phyloP scores from a whole-genome alignment of 2,329 filamentous ascomycete species.

The Eutypella sp. region DNA sequence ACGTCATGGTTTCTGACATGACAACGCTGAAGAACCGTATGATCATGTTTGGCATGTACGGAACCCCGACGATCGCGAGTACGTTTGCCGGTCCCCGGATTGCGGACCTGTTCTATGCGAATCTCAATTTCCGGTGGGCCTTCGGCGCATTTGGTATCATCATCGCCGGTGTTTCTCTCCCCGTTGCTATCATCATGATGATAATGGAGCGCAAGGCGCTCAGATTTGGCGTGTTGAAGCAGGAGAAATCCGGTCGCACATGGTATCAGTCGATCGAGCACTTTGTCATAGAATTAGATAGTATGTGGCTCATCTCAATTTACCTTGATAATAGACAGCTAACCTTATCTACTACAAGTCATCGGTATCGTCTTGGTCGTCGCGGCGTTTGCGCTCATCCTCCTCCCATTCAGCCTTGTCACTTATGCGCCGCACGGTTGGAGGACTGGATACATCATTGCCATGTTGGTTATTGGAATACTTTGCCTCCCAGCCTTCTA shows the following conservation, averaged over 20 bases:
- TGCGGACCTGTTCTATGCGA: slow-evolving; percentile 32
- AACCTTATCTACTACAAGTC: no score
- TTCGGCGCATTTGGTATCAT: slow-evolving; percentile 63
- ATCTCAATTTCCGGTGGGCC: slow-evolving; percentile 39
- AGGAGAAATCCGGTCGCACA: slow-evolving; percentile 32
- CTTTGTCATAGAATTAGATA: slow-evolving; percentile 57
- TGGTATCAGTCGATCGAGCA: slow-evolving; percentile 41
- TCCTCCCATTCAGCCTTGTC: slow-evolving; percentile 44
- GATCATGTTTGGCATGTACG: slow-evolving; percentile 37
- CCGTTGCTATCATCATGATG: slow-evolving; percentile 30
- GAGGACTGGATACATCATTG: slow-evolving; percentile 39
- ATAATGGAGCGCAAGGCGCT: slow-evolving; percentile 43
- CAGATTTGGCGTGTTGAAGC: slow-evolving; percentile 38
- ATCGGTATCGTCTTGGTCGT: slow-evolving; percentile 50
- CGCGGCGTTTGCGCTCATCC: slow-evolving; percentile 44
- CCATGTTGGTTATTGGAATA: slow-evolving; percentile 44
- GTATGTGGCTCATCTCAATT: slow-evolving; percentile 16
- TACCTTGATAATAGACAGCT: neutral
- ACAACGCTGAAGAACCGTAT: slow-evolving; percentile 38
- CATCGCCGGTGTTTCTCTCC: slow-evolving; percentile 42
- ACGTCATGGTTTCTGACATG: slow-evolving; percentile 39
- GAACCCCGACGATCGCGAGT: slow-evolving; percentile 39
- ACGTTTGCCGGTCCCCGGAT: slow-evolving; percentile 40
- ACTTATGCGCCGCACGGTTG: slow-evolving; percentile 30
- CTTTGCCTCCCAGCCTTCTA: slow-evolving; percentile 43